phyloP scores from a whole-genome alignment of 805 yeast species.

The Saccharomycopsis sp. region DNA sequence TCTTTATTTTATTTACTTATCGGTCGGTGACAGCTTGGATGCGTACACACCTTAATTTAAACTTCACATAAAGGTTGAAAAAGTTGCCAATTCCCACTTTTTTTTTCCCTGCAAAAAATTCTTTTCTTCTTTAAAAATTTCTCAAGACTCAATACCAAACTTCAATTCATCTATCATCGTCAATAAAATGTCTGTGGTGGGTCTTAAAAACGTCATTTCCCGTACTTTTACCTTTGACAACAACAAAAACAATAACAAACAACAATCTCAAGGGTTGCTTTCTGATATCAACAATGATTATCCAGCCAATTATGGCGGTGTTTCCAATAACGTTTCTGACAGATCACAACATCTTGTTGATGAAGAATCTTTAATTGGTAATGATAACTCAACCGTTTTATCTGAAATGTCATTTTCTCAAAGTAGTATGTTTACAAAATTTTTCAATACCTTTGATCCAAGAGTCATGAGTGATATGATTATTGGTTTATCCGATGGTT shows the following conservation, averaged over 20 bases:
- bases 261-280: neutral
- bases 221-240: constrained; percentile 3
- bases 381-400: neutral
- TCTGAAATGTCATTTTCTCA: no score
- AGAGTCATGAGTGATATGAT: constrained; percentile 89
- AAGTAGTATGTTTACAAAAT: constrained; percentile 17
- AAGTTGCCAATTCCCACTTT: no score
- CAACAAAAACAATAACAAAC: neutral
- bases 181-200: constrained; percentile 17
- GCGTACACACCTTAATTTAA: no score
- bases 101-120: no score
- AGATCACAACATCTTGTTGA: neutral
- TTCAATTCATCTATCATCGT: no score
- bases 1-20: no score
- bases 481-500: constrained; percentile 90
- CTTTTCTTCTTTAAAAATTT: no score
- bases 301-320: neutral
- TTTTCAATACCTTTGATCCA: constrained; percentile 62
- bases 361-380: neutral
- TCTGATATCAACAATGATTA: neutral
- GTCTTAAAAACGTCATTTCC: constrained; percentile 11
- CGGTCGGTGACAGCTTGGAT: no score
- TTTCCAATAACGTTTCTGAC: no score
- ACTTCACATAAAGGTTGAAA: no score
- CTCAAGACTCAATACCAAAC: no score